A percentile compares a stretch with the other conserved stretches of the same genome.
Conservation (phyloP, 495 filamentous ascomycete species). For the Eremomyces bilateralis region DNA sequence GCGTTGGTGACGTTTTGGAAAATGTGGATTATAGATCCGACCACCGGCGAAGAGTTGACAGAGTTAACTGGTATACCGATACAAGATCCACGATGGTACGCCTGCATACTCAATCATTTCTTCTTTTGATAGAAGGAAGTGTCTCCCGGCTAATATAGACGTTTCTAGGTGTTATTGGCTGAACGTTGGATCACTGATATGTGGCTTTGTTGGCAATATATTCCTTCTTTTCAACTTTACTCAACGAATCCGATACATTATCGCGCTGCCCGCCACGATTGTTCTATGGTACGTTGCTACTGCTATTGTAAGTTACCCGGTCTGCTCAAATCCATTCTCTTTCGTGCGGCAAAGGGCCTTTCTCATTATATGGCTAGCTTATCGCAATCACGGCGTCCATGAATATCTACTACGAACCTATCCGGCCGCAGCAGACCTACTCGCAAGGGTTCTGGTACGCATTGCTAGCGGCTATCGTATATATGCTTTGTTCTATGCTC, state of each 20-base stretch:
- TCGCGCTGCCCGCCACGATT: conserved; percentile 48
- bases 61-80: conserved; percentile 23
- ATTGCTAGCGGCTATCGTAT: conserved; percentile 43
- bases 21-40: conserved; percentile 19
- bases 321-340: conserved; percentile 2
- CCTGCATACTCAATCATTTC: background rate
- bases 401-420: conserved; percentile 36
- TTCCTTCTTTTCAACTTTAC: conserved; percentile 75
- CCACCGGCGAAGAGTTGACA: conserved; percentile 12
- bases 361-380: conserved; percentile 22
- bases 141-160: no score
- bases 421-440: conserved; percentile 34
- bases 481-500: conserved; percentile 37
- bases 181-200: conserved; percentile 45
- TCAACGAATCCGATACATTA: conserved; percentile 50
- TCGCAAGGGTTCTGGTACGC: conserved; percentile 64
- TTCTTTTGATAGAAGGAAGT: no score
- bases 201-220: conserved; percentile 46
- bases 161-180: conserved; percentile 20
- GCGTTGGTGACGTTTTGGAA: conserved; percentile 49
- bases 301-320: conserved; percentile 33
- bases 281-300: conserved; percentile 46
- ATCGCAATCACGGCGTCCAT: conserved; percentile 37
- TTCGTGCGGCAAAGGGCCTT: background rate
- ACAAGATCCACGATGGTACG: conserved; percentile 18